phyloP scores from a whole-genome alignment of 148 eudicot genomes.

The Rhododendron simsii region DNA sequence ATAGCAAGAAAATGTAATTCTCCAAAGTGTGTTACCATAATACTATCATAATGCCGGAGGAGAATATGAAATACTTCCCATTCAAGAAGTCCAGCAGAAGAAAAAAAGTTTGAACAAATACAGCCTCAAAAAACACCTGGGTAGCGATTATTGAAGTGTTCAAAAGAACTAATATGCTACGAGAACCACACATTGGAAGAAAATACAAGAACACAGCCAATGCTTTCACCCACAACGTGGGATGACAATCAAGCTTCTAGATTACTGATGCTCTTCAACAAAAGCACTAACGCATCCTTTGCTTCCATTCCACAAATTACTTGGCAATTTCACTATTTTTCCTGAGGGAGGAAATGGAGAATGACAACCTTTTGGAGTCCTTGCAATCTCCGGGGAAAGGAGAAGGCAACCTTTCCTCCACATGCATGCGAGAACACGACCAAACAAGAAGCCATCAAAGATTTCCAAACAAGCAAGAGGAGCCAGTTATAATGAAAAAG shows the following conservation, averaged over 20 bases:
- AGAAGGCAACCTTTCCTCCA: not conserved
- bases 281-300: not conserved
- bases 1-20: not conserved
- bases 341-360: not conserved
- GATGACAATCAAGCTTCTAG: not conserved
- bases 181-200: not conserved
- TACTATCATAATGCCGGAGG: not conserved
- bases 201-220: not conserved
- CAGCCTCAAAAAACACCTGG: not conserved
- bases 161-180: not conserved
- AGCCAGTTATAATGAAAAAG: not conserved
- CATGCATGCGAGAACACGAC: not conserved
- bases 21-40: not conserved
- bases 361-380: not conserved
- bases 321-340: not conserved
- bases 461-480: not conserved
- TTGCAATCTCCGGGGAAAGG: not conserved
- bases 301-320: not conserved
- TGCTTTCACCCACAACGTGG: not conserved
- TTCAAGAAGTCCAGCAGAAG: not conserved
- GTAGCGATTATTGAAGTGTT: not conserved
- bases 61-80: not conserved
- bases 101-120: not conserved
- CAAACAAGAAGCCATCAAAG: not conserved
- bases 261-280: not conserved